Base-by-base conservation (phyloP, 2,329 filamentous ascomycete genomes). In the Tolypocladium guangdongense region DNA sequence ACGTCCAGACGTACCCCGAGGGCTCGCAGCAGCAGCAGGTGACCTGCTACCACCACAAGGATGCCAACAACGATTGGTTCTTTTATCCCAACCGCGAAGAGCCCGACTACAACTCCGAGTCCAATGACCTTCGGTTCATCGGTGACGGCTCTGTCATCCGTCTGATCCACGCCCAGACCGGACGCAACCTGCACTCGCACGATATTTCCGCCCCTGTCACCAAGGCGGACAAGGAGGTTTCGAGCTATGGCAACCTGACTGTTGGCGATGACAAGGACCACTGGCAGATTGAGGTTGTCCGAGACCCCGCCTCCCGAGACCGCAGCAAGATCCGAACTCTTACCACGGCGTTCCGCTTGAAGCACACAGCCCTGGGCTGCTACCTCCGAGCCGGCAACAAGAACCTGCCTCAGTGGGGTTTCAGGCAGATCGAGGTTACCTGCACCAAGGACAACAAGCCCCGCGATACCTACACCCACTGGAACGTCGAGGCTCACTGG, bases 31-130 rank as follows among this genome's bases (percentile, higher is more conserved):
- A 99, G 73, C 95, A 99, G 71, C 93, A 99, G 70, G 86, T 99
- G 57, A 99, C 93, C 58, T 99, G 95, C 78, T 99, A 99, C 73
- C 93, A 99, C 73, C 93, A 99, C 78, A 99, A 99, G 71, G 93
- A 99, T 76, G 81, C 92, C 69, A 99, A 99, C 81, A 99, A 99
- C 69, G 93, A 99, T 70, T 99, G 93, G 93, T 96, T 95, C 74
- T 91, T 99, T 73, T 96, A 96, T 70, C 93, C 93, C 30, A 96
- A 92, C 74, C 88, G 95, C 58, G 72, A 78, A 52, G 82, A 95
- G 55, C 72, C 79, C 27, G 85, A 87, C 20, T 96, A 84, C 64
- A 78, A 91, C 62, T 72, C 82, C 5, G 83, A 88, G 55, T 83
- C 75, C n/a, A 59, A 62, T 7, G 78, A 83, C 54, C 82, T 86